Percentiles rank a stretch among this genome's conserved stretches.
Conservation (phyloP, 495 filamentous ascomycete genomes). For the Tuber calosporum region DNA sequence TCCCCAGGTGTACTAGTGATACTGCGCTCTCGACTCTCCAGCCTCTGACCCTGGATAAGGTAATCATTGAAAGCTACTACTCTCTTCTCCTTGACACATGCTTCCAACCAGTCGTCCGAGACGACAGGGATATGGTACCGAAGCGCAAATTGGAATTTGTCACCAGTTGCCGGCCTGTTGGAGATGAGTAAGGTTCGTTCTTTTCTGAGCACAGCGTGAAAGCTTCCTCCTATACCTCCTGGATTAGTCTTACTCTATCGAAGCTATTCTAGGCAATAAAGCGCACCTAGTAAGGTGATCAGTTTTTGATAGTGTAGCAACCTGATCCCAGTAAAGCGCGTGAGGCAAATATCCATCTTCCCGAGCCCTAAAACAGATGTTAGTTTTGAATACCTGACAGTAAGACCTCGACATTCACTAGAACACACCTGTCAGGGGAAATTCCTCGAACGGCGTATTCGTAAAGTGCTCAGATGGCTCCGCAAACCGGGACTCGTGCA, state of each 20-base stretch:
- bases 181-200: constrained; percentile 34
- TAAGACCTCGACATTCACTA: background rate
- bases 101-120: constrained; percentile 72
- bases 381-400: background rate
- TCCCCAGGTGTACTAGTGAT: background rate
- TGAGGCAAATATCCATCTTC: constrained; percentile 64
- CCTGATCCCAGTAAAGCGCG: constrained; percentile 76
- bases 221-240: constrained; percentile 27
- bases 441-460: constrained; percentile 63
- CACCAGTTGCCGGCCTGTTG: constrained; percentile 47
- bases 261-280: background rate
- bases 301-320: constrained; percentile 73
- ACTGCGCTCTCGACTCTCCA: constrained; percentile 7
- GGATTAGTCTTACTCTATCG: constrained; percentile 10
- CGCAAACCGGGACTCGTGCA: constrained; percentile 64
- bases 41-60: constrained; percentile 20
- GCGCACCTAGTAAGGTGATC: constrained; percentile 62
- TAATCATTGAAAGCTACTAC: constrained; percentile 48
- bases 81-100: constrained; percentile 58
- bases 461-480: constrained; percentile 63
- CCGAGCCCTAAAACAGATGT: constrained; percentile 51
- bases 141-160: constrained; percentile 69
- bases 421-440: constrained; percentile 56
- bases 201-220: constrained; percentile 29
- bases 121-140: constrained; percentile 72